Conservation (phyloP, 345 rosid genomes). For the Melastoma malabathricum region DNA sequence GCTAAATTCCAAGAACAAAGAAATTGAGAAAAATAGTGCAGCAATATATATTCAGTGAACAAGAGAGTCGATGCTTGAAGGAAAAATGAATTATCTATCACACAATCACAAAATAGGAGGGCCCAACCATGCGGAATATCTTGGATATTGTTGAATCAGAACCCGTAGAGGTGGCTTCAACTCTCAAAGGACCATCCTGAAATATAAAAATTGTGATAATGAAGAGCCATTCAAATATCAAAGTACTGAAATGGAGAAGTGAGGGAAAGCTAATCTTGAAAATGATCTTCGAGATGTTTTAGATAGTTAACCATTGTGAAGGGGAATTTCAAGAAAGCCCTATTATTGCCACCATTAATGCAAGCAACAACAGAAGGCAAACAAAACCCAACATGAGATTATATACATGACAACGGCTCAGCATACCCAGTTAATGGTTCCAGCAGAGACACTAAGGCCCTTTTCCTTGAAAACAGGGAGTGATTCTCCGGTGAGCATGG, state of each 20-base stretch:
- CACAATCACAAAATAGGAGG: not conserved
- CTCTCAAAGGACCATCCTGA: slow-evolving; percentile 93
- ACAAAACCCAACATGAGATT: too few relatives aligned
- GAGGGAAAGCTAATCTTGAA: too few relatives aligned
- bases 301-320: too few relatives aligned
- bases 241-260: not conserved
- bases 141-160: slow-evolving; percentile 80
- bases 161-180: slow-evolving; percentile 72
- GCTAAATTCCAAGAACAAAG: too few relatives aligned
- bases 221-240: not conserved
- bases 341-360: not conserved
- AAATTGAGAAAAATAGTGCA: too few relatives aligned
- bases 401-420: not conserved
- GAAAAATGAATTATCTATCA: not conserved
- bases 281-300: too few relatives aligned
- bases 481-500: slow-evolving; percentile 97
- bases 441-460: slow-evolving; percentile 67
- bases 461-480: slow-evolving; percentile 79
- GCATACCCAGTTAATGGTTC: slow-evolving; percentile 89
- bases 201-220: slow-evolving; percentile 7
- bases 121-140: slow-evolving; percentile 66
- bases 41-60: not conserved
- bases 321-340: too few relatives aligned
- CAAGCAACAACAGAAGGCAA: not conserved
- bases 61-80: not conserved